A percentile compares a stretch with the other conserved stretches of the same genome.
Conservation (phyloP, 225 moss, liverwort and hornwort species). For the Polytrichum commune region DNA sequence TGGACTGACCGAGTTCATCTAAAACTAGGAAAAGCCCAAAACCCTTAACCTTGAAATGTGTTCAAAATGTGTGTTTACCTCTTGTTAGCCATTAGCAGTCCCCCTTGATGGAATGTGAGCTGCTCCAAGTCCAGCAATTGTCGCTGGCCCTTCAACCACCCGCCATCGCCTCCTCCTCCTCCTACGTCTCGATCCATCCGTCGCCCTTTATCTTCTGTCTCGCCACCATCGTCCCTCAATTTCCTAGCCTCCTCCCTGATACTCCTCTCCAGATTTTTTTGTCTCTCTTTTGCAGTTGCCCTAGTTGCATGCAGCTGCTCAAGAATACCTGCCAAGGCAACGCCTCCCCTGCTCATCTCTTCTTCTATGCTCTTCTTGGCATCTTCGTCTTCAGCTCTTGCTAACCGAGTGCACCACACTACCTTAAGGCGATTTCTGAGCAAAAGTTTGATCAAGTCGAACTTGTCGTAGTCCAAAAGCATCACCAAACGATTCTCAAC, state of each 20-base stretch:
- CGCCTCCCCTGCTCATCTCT: conserved; percentile 79
- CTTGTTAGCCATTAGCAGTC: conserved; percentile 93
- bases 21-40: no score
- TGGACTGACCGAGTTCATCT: no score
- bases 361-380: conserved; percentile 87
- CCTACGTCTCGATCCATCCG: conserved; percentile 68
- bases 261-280: conserved; percentile 84
- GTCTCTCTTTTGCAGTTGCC: conserved; percentile 89
- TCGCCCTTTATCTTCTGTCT: conserved; percentile 62
- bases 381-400: conserved; percentile 88
- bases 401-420: conserved; percentile 93
- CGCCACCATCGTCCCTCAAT: conserved; percentile 83
- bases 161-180: conserved; percentile 67
- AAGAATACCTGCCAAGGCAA: conserved; percentile 71
- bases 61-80: conserved; percentile 19
- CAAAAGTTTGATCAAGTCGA: conserved; percentile 85
- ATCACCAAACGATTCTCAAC: conserved; percentile 87
- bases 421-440: conserved; percentile 92
- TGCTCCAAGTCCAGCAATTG: conserved; percentile 89
- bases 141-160: conserved; percentile 93
- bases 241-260: conserved; percentile 96
- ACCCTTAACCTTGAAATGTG: no score
- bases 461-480: conserved; percentile 82
- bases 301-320: conserved; percentile 95
- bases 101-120: conserved; percentile 89